Base-by-base conservation (phyloP, 768 basidiomycete genomes). In the Panaeolus cyanescens region DNA sequence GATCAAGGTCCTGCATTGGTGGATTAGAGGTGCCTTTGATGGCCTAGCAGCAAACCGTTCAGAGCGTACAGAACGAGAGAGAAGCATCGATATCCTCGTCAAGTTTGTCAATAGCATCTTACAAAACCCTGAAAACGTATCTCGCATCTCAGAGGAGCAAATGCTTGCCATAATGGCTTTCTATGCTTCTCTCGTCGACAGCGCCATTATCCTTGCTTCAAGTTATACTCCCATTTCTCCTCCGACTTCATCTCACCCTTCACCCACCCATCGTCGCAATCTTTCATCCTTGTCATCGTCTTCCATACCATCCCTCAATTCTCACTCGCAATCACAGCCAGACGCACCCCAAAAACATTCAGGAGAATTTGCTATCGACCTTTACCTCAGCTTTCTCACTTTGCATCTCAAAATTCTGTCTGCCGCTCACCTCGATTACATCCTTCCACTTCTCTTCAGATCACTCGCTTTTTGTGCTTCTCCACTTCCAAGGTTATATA, bases 361-460 rank as follows among this genome's bases (percentile, higher is more conserved):
- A 1, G 80, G 83, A n/a, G 89, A 91, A 63, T 75, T 89, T 40
- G 85, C 87, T 22, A 81, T 85, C 36, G 72, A 79, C 9, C 77
- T 90, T 42, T 92, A 90, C 69, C 79, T 92, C 17, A 77, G 78
- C 62, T 85, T 91, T 69, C 80, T 92, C 10, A 73, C 77, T n/a
- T 78, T 83, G 1, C 86, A 89, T 61, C 74, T 87, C 50, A 88
- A 87, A 68, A 80, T 79, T 15, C 77, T 92, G 15, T 77, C 87
- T 5, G 81, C 87, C 6, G 72, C 72, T 10, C 80, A 83, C 66
- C 80, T 92, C 33, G 70, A 74, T 12, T 66, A 74, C 33, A 85
- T 92, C 56, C 77, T 92, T n/a, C 88, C 89, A 0, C 77, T 89
- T 32, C 83, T 93, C n/a, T 90, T 92, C 68, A 86, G 89, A 17